Conservation (phyloP, 163 green algal genomes). For the Trebouxiophyceae sp. region DNA sequence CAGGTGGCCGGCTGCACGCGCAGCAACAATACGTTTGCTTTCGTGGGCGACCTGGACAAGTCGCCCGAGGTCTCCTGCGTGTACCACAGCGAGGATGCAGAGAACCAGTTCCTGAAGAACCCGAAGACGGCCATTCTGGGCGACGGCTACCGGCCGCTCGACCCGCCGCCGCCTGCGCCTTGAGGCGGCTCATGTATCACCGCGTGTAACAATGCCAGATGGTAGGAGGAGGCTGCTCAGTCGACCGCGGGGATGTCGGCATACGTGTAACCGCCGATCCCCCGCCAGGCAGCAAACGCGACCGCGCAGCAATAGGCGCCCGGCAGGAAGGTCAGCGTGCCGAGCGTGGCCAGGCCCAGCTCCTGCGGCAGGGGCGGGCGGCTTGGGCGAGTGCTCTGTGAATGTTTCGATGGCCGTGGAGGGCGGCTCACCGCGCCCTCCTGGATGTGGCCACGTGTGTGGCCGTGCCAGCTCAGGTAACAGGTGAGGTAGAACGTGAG, state of each 20-base stretch:
- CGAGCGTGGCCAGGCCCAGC: not conserved
- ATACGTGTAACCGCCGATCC: not conserved
- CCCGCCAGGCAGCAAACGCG: not conserved
- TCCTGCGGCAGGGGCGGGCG: no score
- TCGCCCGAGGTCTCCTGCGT: constrained; percentile 84
- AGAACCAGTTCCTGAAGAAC: constrained; percentile 85
- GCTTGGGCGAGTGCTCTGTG: no score
- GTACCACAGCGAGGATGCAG: constrained; percentile 95
- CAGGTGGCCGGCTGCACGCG: constrained; percentile 82
- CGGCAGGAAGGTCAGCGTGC: not conserved
- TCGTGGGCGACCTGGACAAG: constrained; percentile 80
- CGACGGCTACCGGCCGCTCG: not conserved
- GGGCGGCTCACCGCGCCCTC: not conserved
- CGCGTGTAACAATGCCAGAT: not conserved
- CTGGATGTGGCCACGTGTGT: not conserved
- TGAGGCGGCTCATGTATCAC: not conserved
- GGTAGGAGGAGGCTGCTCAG: not conserved
- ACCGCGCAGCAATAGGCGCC: not conserved
- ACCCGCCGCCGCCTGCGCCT: not conserved
- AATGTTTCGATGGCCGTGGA: not conserved
- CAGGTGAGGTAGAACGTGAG: not conserved
- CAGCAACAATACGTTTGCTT: constrained; percentile 99
- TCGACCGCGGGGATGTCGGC: not conserved
- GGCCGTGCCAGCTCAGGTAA: not conserved
- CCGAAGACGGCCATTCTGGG: not conserved